Evolutionary conservation across 1,284 basidiomycete genomes (phyloP), one percentile per base, ranked within the genome.

Genomic region (Ceratobasidium sp.): DNA sequence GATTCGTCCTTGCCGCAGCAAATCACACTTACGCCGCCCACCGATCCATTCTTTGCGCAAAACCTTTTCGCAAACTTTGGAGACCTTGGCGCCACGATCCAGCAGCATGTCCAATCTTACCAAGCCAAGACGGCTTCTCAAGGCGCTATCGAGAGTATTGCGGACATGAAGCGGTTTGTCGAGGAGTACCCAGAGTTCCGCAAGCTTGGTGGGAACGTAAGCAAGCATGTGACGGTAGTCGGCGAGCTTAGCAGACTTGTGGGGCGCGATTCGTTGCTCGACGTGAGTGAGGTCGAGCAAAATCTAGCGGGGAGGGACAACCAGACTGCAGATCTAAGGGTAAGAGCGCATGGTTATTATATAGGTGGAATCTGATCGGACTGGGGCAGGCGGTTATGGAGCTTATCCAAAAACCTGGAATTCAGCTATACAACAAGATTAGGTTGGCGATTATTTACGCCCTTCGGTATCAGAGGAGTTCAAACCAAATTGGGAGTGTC

Each of bases 131-230:
- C 94, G 18, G 77, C 79, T 1, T 78, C 88, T 1, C 88, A 92
- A 0, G 87, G 88, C 12, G 85, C 92, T 21, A 98, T 99, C 76
- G 96, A 98, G 79, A 98, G 96, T 0, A 95, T 99, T 73, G 83
- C 90, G 8, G 97, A 99, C 78, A 98, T 98, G 96, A 98, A 98
- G 80, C 88, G 88, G 23, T 99, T 99, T 78, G 92, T 99, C 2
- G 97, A 99, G 79, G 96, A 98, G 77, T 99, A 98, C 81, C 97
- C 97, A 1, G 97, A 99, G 80, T 98, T 99, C 80, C 86, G 91
- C 76, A 96, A 96, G 78, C 85, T 99, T 38, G 95, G 97, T 3
- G 96, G 96, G 25, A 99, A 99, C 80, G 97, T 99, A 38, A 95
- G 92, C 81, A 99, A 99, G 81, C 97, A 99, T 78, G 97, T 99